Evolutionary conservation across 1,284 basidiomycete species (phyloP), one percentile per base, ranked within the genome.

Genomic region (Cryptococcus neoformans): DNA sequence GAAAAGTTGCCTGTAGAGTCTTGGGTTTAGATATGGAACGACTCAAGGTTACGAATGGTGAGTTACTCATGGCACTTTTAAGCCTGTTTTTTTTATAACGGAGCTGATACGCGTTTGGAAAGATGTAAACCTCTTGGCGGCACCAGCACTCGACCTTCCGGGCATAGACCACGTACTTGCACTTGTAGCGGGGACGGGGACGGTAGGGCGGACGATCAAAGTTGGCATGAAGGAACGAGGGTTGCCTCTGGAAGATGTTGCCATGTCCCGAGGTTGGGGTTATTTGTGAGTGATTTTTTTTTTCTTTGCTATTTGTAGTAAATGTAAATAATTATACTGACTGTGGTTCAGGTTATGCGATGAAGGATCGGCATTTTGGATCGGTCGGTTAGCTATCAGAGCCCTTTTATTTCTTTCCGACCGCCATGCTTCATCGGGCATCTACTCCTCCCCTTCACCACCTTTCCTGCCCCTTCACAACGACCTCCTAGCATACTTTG

Each of bases 61-160:
- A 41, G 40, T 41, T 21, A 21, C 21, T 21, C 21, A 21, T 21
- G 21, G 21, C 21, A 14, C 42, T 44, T 44, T 44, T n/a, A 7
- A 14, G n/a, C n/a, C 42, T 44, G 14, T 44, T n/a, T 14, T 44
- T n/a, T 14, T 17, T 44, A 16, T 16, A 1, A 42, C 16, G 40
- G 7, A 6, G 40, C 42, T 44, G 14, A 44, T 6, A n/a, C n/a
- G 14, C 6, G 28, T 28, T 3, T 38, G 3, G 10, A 14, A 60
- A 74, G 73, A 75, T 51, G 73, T 75, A 50, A 73, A 72, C 55
- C 62, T 75, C 21, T 64, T 75, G 14, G 73, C 72, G 14, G 72
- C 73, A 1, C 73, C 73, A 3, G 73, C 72, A 1, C 54, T 75
- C 14, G 55, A 57, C 35, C 46, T 65, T 10, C 51, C 47, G 6